Percentiles rank a stretch among this genome's conserved stretches.
phyloP scores from a whole-genome alignment of 108 stramenopile species.

The Fragilaria radians region DNA sequence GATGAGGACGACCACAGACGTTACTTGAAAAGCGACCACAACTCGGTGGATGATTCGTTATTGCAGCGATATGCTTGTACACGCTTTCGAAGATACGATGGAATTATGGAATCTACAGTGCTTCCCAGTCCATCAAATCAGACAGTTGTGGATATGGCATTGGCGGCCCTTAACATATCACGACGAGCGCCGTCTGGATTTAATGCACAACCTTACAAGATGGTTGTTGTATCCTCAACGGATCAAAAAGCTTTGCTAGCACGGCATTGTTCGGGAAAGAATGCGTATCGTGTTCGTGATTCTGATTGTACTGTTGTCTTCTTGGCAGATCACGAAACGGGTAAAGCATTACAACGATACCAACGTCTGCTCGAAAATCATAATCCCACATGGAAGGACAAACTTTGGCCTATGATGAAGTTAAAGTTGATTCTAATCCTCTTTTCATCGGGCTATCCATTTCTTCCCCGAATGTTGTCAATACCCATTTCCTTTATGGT shows the following conservation, averaged over 20 bases:
- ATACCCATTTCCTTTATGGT: constrained; percentile 54
- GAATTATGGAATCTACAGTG: constrained; percentile 6
- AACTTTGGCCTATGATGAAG: constrained; percentile 21
- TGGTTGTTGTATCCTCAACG: constrained; percentile 55
- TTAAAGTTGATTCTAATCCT: constrained; percentile 42
- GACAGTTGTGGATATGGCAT: constrained; percentile 31
- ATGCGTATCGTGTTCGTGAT: constrained; percentile 82
- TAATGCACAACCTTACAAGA: constrained; percentile 87
- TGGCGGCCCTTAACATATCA: constrained; percentile 38
- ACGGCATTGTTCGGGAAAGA: constrained; percentile 67
- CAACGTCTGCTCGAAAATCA: constrained; percentile 23
- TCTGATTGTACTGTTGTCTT: constrained; percentile 89
- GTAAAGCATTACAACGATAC: constrained; percentile 35
- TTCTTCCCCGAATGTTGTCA: constrained; percentile 44
- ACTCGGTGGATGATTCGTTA: no score
- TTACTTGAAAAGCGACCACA: no score
- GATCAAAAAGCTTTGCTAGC: constrained; percentile 52
- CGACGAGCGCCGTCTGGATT: constrained; percentile 78
- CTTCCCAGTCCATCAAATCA: constrained; percentile 46
- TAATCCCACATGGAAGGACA: constrained; percentile 5
- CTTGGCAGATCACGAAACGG: constrained; percentile 67
- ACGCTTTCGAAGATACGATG: constrained; percentile 28
- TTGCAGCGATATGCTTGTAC: constrained; percentile 29
- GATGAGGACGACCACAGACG: no score
- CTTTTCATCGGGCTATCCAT: constrained; percentile 71